Base-by-base conservation (phyloP, 2,329 filamentous ascomycete species). In the Xylariaceae sp. region DNA sequence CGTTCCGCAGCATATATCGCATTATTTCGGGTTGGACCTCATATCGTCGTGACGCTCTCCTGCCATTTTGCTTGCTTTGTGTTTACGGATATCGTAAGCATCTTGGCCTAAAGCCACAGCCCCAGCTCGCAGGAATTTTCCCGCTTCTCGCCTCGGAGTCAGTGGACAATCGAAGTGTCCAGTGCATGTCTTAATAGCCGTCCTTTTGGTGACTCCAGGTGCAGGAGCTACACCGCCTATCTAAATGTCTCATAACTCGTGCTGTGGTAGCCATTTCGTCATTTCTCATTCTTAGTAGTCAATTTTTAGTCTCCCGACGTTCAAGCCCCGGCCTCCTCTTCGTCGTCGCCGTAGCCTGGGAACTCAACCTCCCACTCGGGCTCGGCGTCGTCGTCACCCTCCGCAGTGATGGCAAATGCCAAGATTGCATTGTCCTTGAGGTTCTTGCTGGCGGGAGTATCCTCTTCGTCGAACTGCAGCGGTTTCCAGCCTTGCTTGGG, bases 401-500 rank as follows among this genome's bases (percentile, higher is more conserved):
- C 54, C 1, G 68, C 61, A 27, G 69, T 61, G 39, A 81, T 68
- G 0, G 70, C 64, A 61, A 83, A 81, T 0, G 78, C 78, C 14
- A 82, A 62, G 1, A 72, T 65, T 48, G 67, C 68, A 35, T 75
- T 75, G 30, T 81, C 71, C 53, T 71, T 70, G 11, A 82, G 43
- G 0, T 71, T 73, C 49, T 73, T 68, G 39, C 65, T 67, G 0
- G 64, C 62, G 0, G 75, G 70, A 0, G 70, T 76, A 46, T 73
- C 71, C 0, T 52, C 57, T 2, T 68, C 67, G 1, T 62, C 55
- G 2, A 70, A 62, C 2, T 70, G 66, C 11, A 83, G 64, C 19
- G 66, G 65, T 57, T 68, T 74, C 79, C 79, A 83, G 6, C 78
- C 79, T 17, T 69, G 64, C 0, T 65, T 62, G 2, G 72, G 65